phyloP scores from a whole-genome alignment of 2,329 filamentous ascomycete genomes.

The Hymenoscyphus linearis region DNA sequence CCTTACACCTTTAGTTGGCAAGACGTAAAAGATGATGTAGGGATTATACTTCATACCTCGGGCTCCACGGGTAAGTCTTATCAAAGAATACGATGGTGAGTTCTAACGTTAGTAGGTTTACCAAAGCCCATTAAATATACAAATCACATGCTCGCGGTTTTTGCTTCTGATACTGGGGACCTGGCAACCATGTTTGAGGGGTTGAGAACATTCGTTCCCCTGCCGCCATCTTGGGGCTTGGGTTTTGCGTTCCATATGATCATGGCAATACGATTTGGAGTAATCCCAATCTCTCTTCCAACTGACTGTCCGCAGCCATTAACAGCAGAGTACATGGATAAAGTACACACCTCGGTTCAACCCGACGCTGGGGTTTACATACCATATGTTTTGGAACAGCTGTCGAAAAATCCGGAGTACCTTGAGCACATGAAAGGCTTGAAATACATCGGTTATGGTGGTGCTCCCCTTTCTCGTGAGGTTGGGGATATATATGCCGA shows the following conservation, averaged over 20 bases:
- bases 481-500: slow-evolving; percentile 1
- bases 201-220: not conserved
- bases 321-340: slow-evolving; percentile 2
- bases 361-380: slow-evolving; percentile 2
- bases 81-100: not conserved
- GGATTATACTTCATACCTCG: slow-evolving; percentile 11
- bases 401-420: not conserved
- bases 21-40: slow-evolving; percentile 7
- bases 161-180: slow-evolving; percentile 8
- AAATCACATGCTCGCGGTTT: slow-evolving; percentile 10
- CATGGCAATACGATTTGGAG: not conserved
- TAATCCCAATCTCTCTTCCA: slow-evolving; percentile 1
- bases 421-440: slow-evolving; percentile 2
- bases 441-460: slow-evolving; percentile 2
- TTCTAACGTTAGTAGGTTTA: not conserved
- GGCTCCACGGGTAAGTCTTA: slow-evolving; percentile 3
- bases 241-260: not conserved
- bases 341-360: slow-evolving; percentile 1
- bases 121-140: slow-evolving; percentile 9
- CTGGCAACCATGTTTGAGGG: not conserved
- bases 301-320: not conserved
- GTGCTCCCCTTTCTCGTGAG: slow-evolving; percentile 1
- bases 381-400: slow-evolving; percentile 3
- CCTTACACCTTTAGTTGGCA: slow-evolving; percentile 1
- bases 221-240: slow-evolving; percentile 2